Evolutionary conservation across 75 land plant genomes (phyloP).

Genomic region (Pinus taeda): DNA sequence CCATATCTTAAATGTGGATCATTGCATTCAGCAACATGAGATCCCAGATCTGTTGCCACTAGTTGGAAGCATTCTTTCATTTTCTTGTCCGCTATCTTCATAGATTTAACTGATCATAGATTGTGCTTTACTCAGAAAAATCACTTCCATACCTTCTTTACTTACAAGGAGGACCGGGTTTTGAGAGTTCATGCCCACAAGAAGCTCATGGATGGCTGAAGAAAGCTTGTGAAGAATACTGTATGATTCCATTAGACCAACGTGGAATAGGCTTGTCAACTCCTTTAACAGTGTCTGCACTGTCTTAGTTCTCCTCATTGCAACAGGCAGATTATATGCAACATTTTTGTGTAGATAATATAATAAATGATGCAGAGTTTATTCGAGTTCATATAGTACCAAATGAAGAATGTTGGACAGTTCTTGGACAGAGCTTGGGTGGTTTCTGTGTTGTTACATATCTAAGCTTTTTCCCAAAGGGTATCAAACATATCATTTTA

Average conservation of each 20-base stretch:
- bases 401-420: conserved; percentile 76
- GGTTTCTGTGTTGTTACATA: conserved; percentile 98
- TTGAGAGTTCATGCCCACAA: conserved; percentile 68
- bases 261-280: conserved; percentile 97
- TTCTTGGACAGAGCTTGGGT: conserved; percentile 95
- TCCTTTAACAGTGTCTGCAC: conserved; percentile 74
- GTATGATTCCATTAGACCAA: conserved; percentile 86
- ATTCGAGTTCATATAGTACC: conserved; percentile 69
- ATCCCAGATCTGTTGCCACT: too few relatives aligned
- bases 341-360: conserved; percentile 92
- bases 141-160: conserved; percentile 58
- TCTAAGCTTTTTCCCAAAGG: conserved; percentile 87
- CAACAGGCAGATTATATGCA: conserved; percentile 71
- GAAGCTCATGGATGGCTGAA: conserved; percentile 90
- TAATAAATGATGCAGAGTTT: conserved; percentile 88
- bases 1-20: too few relatives aligned
- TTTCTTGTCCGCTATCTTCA: too few relatives aligned
- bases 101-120: too few relatives aligned
- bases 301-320: conserved; percentile 46
- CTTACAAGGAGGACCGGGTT: conserved; percentile 94
- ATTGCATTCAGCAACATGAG: too few relatives aligned
- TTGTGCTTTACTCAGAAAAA: too few relatives aligned
- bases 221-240: conserved; percentile 84
- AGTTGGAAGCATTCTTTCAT: too few relatives aligned
- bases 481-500: conserved; percentile 70